These are phyloP conservation scores for Halophytophthora batemanensis DNA, from an alignment of 352 stramenopile species.

Conservation along the genomic window DNA sequence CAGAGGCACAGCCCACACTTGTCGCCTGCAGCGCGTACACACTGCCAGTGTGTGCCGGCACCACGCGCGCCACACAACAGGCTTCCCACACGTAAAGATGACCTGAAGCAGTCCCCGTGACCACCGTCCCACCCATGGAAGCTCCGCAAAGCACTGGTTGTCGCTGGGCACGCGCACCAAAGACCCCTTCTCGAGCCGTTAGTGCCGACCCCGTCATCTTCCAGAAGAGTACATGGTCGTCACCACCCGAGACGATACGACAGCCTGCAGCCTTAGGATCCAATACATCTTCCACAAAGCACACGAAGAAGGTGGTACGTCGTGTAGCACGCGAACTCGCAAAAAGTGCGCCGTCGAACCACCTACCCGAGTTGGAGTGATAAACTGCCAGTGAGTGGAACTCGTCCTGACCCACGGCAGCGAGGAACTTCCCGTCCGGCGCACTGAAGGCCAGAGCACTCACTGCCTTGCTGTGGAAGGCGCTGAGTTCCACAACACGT, in stretches of 20 bases:
- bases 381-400: slow-evolving; percentile 76
- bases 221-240: slow-evolving; percentile 76
- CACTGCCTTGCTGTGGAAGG: slow-evolving; percentile 67
- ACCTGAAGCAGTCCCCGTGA: slow-evolving; percentile 61
- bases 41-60: slow-evolving; percentile 65
- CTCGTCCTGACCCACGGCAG: slow-evolving; percentile 67
- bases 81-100: slow-evolving; percentile 78
- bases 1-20: slow-evolving; percentile 47
- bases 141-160: slow-evolving; percentile 61
- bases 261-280: slow-evolving; percentile 28
- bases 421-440: slow-evolving; percentile 39
- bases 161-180: slow-evolving; percentile 51
- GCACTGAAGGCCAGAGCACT: slow-evolving; percentile 60
- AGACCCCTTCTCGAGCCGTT: slow-evolving; percentile 52
- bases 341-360: slow-evolving; percentile 61
- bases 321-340: slow-evolving; percentile 48
- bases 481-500: slow-evolving; percentile 42
- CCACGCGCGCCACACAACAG: slow-evolving; percentile 41
- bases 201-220: slow-evolving; percentile 47
- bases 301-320: slow-evolving; percentile 54
- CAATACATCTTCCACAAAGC: slow-evolving; percentile 56
- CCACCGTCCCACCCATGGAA: slow-evolving; percentile 44
- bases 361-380: slow-evolving; percentile 48
- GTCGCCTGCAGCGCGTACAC: slow-evolving; percentile 71
- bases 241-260: slow-evolving; percentile 57